Percentiles rank a stretch among this genome's conserved stretches.
Evolutionary conservation across 2,329 filamentous ascomycete species (phyloP).

Genomic region (Chalaropsis ovoidea): DNA sequence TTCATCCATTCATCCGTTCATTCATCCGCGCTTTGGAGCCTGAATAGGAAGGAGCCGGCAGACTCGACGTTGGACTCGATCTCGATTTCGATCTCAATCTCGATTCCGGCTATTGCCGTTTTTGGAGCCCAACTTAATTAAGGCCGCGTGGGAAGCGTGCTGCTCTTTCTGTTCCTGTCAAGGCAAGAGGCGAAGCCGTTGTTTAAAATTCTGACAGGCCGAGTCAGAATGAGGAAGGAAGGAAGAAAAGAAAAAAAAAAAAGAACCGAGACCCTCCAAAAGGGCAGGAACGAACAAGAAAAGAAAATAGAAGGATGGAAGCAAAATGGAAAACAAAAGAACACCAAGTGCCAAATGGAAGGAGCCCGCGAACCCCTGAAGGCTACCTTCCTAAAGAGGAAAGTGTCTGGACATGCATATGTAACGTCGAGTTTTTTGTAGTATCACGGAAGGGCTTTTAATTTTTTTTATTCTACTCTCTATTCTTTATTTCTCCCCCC

Average conservation of each 20-base stretch:
- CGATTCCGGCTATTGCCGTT: neutral
- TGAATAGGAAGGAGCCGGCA: neutral
- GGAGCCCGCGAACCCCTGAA: conserved; percentile 6
- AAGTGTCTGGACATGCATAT: neutral
- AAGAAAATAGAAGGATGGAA: neutral
- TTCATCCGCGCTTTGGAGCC: neutral
- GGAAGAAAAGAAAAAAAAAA: neutral
- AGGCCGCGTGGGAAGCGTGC: no score
- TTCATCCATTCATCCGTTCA: no score
- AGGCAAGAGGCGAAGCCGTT: neutral
- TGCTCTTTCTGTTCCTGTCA: neutral
- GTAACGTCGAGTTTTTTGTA: neutral
- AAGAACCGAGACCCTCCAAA: neutral
- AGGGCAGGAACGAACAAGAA: neutral
- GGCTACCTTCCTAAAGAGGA: conserved; percentile 12
- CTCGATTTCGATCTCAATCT: neutral
- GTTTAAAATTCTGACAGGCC: neutral
- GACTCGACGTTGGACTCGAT: neutral
- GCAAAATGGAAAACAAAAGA: neutral
- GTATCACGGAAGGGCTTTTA: neutral
- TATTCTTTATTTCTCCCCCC: neutral
- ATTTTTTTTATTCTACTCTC: neutral
- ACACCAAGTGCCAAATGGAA: neutral
- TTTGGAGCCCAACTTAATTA: neutral
- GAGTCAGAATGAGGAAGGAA: neutral